Evolutionary conservation across 495 filamentous ascomycete genomes (phyloP), one percentile per base, ranked within the genome.

Genomic region (Trypethelium eluteriae): DNA sequence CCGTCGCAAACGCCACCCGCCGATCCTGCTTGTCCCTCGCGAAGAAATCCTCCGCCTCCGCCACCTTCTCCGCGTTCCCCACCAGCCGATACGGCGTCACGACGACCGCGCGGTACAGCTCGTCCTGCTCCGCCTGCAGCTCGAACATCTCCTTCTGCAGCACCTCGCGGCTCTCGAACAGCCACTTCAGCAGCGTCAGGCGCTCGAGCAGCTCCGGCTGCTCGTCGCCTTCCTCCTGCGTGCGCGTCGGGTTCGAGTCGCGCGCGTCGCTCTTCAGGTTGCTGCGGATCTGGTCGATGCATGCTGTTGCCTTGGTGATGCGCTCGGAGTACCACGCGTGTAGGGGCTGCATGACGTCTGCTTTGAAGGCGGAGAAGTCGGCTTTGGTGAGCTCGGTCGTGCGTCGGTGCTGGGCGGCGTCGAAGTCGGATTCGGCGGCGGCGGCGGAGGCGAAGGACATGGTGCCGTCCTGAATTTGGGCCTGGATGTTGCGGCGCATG

Each of bases 161-260:
- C 64, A 85, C 82, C 75, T 98, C 95, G 5, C 93, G 87, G 5
- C 89, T 89, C 72, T 98, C 94, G 71, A 96, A 98, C 38, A 98
- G 88, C 94, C 94, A 98, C 73, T 98, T 98, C 10, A 98, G 81
- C 36, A 96, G 85, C 0, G 94, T 98, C 3, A 98, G 82, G 69
- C 94, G 94, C 76, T 98, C 94, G 2, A 97, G 81, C 0, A 98
- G 81, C 77, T 98, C 95, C 0, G 94, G 92, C 73, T 93, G 89
- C 74, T 96, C 93, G 71, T 97, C 93, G 64, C 93, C 93, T 76
- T 96, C 93, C 75, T 96, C 92, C 71, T 96, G 93, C 0, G 91
- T 88, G 65, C 88, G 82, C 70, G 94, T 91, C 2, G 91, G 91
- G 64, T 86, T 85, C 12, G 83, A 83, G 39, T 84, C 80, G 68